Percentiles rank a stretch among this genome's conserved stretches.
phyloP scores from a whole-genome alignment of 1,139 yeast species.

The Yamadazyma atlantica region DNA sequence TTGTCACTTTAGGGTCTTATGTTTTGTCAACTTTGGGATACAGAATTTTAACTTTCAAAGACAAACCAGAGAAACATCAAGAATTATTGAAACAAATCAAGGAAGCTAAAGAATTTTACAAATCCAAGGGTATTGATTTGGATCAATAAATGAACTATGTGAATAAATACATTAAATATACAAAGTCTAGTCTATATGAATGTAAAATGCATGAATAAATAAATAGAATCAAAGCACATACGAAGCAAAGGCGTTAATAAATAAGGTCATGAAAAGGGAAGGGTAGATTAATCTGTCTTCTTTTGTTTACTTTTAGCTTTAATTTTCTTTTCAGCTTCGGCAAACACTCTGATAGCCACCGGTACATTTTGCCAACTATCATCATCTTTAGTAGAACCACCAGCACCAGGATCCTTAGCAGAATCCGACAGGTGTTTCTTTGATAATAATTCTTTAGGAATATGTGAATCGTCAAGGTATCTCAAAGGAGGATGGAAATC shows the following conservation, averaged over 20 bases:
- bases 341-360: conserved; percentile 74
- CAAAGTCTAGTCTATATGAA: background rate
- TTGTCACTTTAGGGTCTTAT: conserved; percentile 70
- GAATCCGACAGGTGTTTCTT: conserved; percentile 17
- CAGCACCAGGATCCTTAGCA: conserved; percentile 11
- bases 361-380: conserved; percentile 71
- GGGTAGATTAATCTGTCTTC: too few species aligned
- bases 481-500: conserved; percentile 71
- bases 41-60: conserved; percentile 71
- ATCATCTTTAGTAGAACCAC: conserved; percentile 19
- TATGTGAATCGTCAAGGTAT: conserved; percentile 29
- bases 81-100: conserved; percentile 65
- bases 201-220: background rate
- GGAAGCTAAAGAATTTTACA: conserved; percentile 63
- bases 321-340: conserved; percentile 73
- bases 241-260: too few species aligned
- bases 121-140: conserved; percentile 55
- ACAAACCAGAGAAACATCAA: conserved; percentile 66
- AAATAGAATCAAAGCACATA: too few species aligned
- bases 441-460: conserved; percentile 24
- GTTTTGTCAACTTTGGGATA: conserved; percentile 72
- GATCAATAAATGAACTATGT: conserved; percentile 27
- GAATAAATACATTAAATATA: conserved; percentile 9
- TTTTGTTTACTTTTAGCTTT: conserved; percentile 33
- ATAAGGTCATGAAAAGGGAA: too few species aligned